phyloP scores from a whole-genome alignment of 2,329 filamentous ascomycete species.

The Sporothrix pseudoabietina region DNA sequence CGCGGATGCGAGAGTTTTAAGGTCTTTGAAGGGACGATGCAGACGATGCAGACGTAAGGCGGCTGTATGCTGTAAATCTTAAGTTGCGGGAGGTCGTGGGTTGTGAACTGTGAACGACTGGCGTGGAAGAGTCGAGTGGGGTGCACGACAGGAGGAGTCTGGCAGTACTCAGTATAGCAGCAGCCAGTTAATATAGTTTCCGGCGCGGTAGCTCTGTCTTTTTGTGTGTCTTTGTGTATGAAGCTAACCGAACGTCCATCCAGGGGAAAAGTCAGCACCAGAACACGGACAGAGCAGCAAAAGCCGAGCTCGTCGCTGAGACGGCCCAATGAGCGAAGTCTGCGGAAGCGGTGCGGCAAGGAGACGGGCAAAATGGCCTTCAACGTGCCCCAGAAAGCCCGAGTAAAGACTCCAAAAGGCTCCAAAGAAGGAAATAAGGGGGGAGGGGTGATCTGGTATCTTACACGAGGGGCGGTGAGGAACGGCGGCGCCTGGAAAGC shows the following conservation, averaged over 20 bases:
- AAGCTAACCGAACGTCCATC: background rate
- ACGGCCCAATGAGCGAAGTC: background rate
- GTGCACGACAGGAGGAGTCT: background rate
- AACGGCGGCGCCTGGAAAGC: background rate
- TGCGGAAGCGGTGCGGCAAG: conserved; percentile 24
- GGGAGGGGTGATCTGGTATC: background rate
- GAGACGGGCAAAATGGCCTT: background rate
- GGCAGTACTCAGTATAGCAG: background rate
- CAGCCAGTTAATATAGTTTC: background rate
- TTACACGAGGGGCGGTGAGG: background rate
- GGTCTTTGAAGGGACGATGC: background rate
- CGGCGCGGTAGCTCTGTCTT: background rate
- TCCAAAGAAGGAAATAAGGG: background rate
- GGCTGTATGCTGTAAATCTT: background rate
- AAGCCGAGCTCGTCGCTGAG: conserved; percentile 24
- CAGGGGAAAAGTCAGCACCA: conserved; percentile 8
- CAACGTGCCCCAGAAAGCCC: background rate
- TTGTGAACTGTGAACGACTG: background rate
- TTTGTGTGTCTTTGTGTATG: background rate
- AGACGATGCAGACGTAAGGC: background rate
- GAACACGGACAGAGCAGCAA: background rate
- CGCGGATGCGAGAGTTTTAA: background rate
- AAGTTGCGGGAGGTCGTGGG: background rate
- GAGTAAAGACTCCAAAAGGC: background rate
- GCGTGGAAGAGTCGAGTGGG: conserved; percentile 3